These are phyloP conservation scores for Aspergillus transmontanensis DNA, from an alignment of 2,329 filamentous ascomycete species.

Conservation along the genomic window DNA sequence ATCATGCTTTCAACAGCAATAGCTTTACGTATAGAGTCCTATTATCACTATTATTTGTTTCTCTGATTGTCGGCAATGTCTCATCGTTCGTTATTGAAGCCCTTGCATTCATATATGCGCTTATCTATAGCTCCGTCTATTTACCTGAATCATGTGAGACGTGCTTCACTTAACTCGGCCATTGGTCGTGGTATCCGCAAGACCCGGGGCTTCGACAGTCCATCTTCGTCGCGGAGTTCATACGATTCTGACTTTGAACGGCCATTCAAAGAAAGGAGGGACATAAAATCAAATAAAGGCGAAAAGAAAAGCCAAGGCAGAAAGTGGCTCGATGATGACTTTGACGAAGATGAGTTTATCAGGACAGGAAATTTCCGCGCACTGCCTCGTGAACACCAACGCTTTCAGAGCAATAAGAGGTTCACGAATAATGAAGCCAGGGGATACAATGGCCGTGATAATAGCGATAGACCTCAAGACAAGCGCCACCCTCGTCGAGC, in stretches of 20 bases:
- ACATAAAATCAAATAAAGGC: not conserved
- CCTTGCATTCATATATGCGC: slow-evolving; percentile 18
- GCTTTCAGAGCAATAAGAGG: slow-evolving; percentile 6
- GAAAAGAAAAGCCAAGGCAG: not conserved
- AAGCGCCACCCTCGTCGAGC: slow-evolving; percentile 3
- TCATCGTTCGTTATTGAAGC: slow-evolving; percentile 7
- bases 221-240: not conserved
- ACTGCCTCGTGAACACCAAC: slow-evolving; percentile 26
- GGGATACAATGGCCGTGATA: not conserved
- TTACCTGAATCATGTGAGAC: slow-evolving; percentile 34
- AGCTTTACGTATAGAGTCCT: not conserved
- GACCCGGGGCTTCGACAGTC: slow-evolving; percentile 29
- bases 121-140: slow-evolving; percentile 9
- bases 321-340: slow-evolving; percentile 8
- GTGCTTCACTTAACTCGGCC: slow-evolving; percentile 66
- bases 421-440: not conserved
- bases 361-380: slow-evolving; percentile 32
- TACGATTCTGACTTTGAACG: slow-evolving; percentile 1
- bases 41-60: not conserved
- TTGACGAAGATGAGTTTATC: slow-evolving; percentile 37
- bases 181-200: slow-evolving; percentile 68
- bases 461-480: not conserved
- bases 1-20: not conserved
- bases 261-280: not conserved
- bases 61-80: slow-evolving; percentile 10